These are phyloP conservation scores for Penicillium salamii DNA, from an alignment of 495 filamentous ascomycete genomes.

Conservation along the genomic window DNA sequence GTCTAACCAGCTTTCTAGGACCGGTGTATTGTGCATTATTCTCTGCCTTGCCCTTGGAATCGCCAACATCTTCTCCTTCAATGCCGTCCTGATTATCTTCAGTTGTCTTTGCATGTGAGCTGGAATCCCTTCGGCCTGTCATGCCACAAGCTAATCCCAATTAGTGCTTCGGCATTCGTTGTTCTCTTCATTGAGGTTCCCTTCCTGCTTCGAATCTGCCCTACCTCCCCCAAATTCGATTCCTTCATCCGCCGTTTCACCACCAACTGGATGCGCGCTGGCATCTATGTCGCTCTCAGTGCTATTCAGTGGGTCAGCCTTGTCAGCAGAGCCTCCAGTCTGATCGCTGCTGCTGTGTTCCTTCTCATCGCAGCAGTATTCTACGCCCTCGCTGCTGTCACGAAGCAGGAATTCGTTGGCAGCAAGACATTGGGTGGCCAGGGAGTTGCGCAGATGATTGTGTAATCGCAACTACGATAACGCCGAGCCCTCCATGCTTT, in stretches of 20 bases:
- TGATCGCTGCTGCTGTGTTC: conserved; percentile 85
- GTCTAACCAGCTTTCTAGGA: conserved; percentile 54
- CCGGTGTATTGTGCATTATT: conserved; percentile 89
- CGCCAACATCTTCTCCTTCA: conserved; percentile 77
- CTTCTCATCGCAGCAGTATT: conserved; percentile 74
- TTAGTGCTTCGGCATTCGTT: conserved; percentile 73
- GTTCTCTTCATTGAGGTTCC: conserved; percentile 97
- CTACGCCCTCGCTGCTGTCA: conserved; percentile 81
- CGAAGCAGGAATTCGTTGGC: conserved; percentile 89
- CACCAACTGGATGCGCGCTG: conserved; percentile 96
- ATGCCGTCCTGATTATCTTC: conserved; percentile 71
- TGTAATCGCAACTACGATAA: conserved; percentile 47
- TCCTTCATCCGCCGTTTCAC: conserved; percentile 86
- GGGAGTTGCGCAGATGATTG: conserved; percentile 98
- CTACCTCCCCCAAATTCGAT: conserved; percentile 88
- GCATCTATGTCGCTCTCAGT: conserved; percentile 79
- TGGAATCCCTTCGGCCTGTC: neutral
- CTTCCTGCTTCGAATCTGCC: conserved; percentile 94
- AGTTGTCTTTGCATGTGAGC: conserved; percentile 77
- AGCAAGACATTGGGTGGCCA: conserved; percentile 96
- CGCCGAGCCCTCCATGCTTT: neutral
- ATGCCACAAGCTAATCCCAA: conserved; percentile 10
- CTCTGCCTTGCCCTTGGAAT: conserved; percentile 95
- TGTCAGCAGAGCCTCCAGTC: conserved; percentile 51
- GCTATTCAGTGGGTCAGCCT: conserved; percentile 80